Evolutionary conservation across 2,329 filamentous ascomycete genomes (phyloP), one percentile per base, ranked within the genome.

Genomic region (Calonectria honghensis): DNA sequence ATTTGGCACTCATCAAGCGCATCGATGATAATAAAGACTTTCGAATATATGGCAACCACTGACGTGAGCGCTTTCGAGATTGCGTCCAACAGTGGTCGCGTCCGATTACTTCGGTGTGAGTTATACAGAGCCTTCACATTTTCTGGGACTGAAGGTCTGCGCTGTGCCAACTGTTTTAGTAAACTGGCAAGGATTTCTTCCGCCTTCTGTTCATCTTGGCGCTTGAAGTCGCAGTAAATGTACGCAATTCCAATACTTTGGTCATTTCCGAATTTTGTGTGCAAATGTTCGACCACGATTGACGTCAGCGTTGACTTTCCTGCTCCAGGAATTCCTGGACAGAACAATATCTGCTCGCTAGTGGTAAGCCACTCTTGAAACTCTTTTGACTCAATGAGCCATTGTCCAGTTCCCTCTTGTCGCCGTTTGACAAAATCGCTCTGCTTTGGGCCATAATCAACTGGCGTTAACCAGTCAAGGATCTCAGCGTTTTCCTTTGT

Each of bases 351-450:
- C 29, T 80, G 67, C 3, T 24, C 24, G 24, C 24, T 24, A 24
- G 24, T 24, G 24, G 24, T 24, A 24, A 24, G 24, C 24, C 24
- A 24, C 24, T 24, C 24, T 24, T 24, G 24, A 24, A 24, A 24
- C 24, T 75, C 78, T 1, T 71, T 48, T 0, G 64, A 85, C 2
- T 85, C 74, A 0, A 89, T 75, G 1, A 89, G 78, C 87, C 87
- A 89, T 64, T 84, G 68, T 0, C 86, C 84, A 2, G 87, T 89
- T 14, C 81, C 82, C 20, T 70, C 41, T 29, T 87, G 81, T 52
- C 82, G 79, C 18, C 78, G 73, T 6, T 65, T 72, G 13, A 87
- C 24, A 24, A 24, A 24, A 24, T 24, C 24, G 24, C 24, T 24
- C 24, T 24, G 24, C 24, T 24, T 24, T 24, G 24, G 24, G 24